Evolutionary conservation across 202 grass and related monocot species (phyloP).

Genomic region (Alloteropsis angusta): DNA sequence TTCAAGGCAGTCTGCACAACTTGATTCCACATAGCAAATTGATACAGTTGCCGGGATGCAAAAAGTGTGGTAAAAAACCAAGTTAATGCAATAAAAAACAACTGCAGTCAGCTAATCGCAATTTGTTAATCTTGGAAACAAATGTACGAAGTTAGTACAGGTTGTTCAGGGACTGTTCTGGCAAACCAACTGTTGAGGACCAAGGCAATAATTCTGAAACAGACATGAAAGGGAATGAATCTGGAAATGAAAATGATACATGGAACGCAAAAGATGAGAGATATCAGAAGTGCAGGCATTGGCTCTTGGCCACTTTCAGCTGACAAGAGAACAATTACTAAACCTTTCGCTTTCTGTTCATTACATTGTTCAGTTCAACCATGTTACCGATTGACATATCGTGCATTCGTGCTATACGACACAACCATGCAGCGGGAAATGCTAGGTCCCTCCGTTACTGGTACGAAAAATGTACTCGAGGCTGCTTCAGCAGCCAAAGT

Average conservation of each 20-base stretch:
- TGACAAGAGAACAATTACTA: no score
- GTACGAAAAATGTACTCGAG: slow-evolving; percentile 29
- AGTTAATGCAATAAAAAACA: not conserved
- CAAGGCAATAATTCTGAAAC: not conserved
- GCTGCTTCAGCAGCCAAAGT: not conserved
- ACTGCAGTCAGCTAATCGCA: not conserved
- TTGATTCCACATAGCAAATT: not conserved
- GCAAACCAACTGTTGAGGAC: not conserved
- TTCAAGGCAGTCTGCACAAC: not conserved
- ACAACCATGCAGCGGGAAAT: not conserved
- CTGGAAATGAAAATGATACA: not conserved
- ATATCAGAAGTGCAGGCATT: not conserved
- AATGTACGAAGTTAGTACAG: not conserved
- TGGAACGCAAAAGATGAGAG: not conserved
- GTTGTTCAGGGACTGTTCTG: not conserved
- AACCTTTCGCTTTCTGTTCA: no score
- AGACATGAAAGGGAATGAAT: not conserved
- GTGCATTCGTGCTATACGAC: not conserved
- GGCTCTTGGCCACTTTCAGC: not conserved
- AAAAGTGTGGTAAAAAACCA: not conserved
- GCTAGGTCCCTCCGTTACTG: slow-evolving; percentile 19
- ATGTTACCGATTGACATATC: not conserved
- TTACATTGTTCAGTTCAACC: no score
- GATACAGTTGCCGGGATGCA: not conserved
- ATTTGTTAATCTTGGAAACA: not conserved